Evolutionary conservation across 2,329 filamentous ascomycete genomes (phyloP), one percentile per base, ranked within the genome.

Genomic region (Neobulgaria alba): DNA sequence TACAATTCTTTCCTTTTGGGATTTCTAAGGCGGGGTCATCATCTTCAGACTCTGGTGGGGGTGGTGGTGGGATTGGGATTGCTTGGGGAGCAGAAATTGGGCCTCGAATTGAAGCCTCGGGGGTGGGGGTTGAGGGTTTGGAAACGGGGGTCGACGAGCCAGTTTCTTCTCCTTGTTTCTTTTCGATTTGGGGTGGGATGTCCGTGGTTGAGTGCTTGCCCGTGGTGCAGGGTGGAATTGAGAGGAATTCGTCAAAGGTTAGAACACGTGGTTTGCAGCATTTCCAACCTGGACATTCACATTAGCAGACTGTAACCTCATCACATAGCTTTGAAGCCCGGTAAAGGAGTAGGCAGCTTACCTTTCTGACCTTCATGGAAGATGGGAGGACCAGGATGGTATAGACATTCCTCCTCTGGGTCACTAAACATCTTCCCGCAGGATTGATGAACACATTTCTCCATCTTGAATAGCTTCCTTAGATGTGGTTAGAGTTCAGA

Each of bases 301-400:
- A 20, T 3, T 16, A 3, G 41, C 36, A 26, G 23, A 26, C 7
- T 26, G 23, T 7, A 7, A 26, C 7, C 23, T 12, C 23, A 12
- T 12, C 7, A 26, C n/a, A 43, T 7, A 12, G 36, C 14, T 35
- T 39, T 18, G 16, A n/a, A 32, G 16, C 14, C 15, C 9, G 8
- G 3, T 17, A 23, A 38, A 26, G 23, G 23, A 12, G 12, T 8
- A 31, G 48, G n/a, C n/a, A 53, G 60, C 67, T 61, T 69, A 95
- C 90, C 92, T 79, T 98, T 96, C 67, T 95, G 90, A 47, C 92
- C 92, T 68, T 98, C 92, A 63, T 96, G 92, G 64, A 98, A 98
- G 61, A 92, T 73, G 33, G 92, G 92, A 50, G 89, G 86, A 42
- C 89, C 89, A 32, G 90, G 87, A 66, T 98, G 92, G 68, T 95